Base-by-base conservation (phyloP, 2,329 filamentous ascomycete genomes). In the Cercospora zeae-maydis region DNA sequence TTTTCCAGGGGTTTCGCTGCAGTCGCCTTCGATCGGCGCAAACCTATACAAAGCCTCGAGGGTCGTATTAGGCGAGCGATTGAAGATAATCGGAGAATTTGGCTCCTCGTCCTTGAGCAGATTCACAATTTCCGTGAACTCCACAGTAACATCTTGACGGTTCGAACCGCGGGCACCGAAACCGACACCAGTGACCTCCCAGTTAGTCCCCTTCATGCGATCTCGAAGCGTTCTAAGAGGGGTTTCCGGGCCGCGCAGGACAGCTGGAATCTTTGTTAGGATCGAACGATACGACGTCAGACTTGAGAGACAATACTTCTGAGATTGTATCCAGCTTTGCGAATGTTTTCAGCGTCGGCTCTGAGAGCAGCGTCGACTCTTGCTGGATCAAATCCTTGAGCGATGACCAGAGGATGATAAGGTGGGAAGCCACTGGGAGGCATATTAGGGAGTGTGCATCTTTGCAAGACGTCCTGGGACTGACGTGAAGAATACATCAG, bases 401-500 rank as follows among this genome's bases (percentile, higher is more conserved):
- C 21, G 10, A 45, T 45, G 13, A 45, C 54, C 1, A 45, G 54
- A 16, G 54, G 34, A 11, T 58, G 54, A 14, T 58, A 45, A 47
- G 36, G 34, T 21, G 54, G 54, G 2, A 58, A 37, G n/a, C 54
- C 34, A 14, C 54, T 58, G n/a, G 13, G 4, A 14, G 13, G n/a
- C 2, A 14, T 9, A n/a, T 30, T 9, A 37, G 49, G 13, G 1
- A 13, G 7, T 16, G 14, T 21, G 49, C 30, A 3, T 7, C 3
- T 10, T 2, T 1, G 14, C 30, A 21, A 27, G 30, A 14, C 4
- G 21, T 58, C 21, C 1, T 3, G 37, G n/a, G 14, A 45, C 54
- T 58, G 14, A 58, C 54, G 54, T 58, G 37, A 58, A 45, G 54
- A 42, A 58, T 19, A 58, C 21, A 10, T 58, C 54, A 21, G 37